Evolutionary conservation across 2,329 filamentous ascomycete genomes (phyloP), one percentile per base, ranked within the genome.

Genomic region (Fusarium hainanense): DNA sequence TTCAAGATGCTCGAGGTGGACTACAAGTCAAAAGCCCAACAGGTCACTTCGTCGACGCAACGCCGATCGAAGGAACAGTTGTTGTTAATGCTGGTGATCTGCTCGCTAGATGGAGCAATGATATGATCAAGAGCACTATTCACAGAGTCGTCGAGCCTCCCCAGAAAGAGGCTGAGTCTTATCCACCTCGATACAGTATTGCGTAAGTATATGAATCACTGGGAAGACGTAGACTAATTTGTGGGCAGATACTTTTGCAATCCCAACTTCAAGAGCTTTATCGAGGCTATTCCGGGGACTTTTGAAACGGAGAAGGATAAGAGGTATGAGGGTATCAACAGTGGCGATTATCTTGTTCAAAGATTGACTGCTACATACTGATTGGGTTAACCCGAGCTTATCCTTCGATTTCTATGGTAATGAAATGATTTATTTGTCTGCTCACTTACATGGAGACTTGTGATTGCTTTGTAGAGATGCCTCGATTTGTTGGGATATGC

Each of bases 61-160:
- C 88, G 9, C 94, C 94, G 0, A 95, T 97, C 63, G 84, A 89
- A 37, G 90, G 89, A 57, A 94, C 93, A 0, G 91, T 96, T 42
- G 93, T 98, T 13, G 88, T 97, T 69, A 98, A 98, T 75, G 94
- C 94, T 0, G 94, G 94, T 2, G 94, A 98, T 77, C 78, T 98
- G 71, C 83, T 98, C 51, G 91, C 93, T 2, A 85, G 94, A 54
- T 97, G 94, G 94, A 93, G 92, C 69, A 98, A 98, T 76, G 93
- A 97, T 75, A 92, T 88, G 7, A 97, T 98, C 81, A 94, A 92
- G 82, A 95, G 92, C 77, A 98, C 94, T 6, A 88, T 94, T 64
- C 94, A 98, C 79, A 89, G 94, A 13, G 94, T 98, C 1, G 92
- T 98, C 7, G 92, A 97, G 81, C 94, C 94, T 3, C 92, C 93